Percentiles rank a stretch among this genome's conserved stretches.
These are phyloP conservation scores for Pythium dissotocum DNA, from an alignment of 352 stramenopile species.

Conservation along the genomic window DNA sequence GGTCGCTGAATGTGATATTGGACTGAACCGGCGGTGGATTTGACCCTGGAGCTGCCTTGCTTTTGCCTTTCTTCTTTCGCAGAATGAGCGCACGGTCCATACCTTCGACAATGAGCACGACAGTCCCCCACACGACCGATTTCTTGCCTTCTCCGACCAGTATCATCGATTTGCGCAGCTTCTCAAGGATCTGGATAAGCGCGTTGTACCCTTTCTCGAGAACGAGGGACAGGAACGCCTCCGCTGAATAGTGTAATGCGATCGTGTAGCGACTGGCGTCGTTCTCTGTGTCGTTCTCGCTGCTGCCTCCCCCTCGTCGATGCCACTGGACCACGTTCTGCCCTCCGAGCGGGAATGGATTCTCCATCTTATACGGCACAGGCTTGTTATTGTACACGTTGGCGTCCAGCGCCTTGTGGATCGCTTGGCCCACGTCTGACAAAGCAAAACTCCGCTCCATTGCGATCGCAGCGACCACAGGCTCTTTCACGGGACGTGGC, in stretches of 20 bases:
- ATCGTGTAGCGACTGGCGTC: constrained; percentile 18
- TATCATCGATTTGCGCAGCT: constrained; percentile 29
- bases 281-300: not conserved
- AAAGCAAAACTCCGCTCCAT: constrained; percentile 45
- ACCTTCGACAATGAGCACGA: constrained; percentile 58
- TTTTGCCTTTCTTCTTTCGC: constrained; percentile 40
- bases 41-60: not conserved
- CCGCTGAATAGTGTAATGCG: constrained; percentile 30
- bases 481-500: constrained; percentile 12
- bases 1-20: constrained; percentile 47
- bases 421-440: constrained; percentile 37
- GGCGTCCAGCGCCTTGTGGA: constrained; percentile 41
- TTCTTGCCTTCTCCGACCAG: constrained; percentile 15
- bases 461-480: constrained; percentile 34
- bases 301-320: constrained; percentile 1
- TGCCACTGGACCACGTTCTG: constrained; percentile 38
- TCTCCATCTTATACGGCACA: constrained; percentile 37
- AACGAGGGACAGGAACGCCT: constrained; percentile 43
- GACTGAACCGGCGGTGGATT: not conserved
- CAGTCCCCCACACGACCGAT: constrained; percentile 21
- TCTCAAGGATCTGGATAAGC: constrained; percentile 33
- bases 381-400: constrained; percentile 63
- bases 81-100: constrained; percentile 60
- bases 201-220: constrained; percentile 39
- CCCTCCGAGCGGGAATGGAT: constrained; percentile 31